phyloP scores from a whole-genome alignment of 129 eudicot species.

The Escallonia herrerae region DNA sequence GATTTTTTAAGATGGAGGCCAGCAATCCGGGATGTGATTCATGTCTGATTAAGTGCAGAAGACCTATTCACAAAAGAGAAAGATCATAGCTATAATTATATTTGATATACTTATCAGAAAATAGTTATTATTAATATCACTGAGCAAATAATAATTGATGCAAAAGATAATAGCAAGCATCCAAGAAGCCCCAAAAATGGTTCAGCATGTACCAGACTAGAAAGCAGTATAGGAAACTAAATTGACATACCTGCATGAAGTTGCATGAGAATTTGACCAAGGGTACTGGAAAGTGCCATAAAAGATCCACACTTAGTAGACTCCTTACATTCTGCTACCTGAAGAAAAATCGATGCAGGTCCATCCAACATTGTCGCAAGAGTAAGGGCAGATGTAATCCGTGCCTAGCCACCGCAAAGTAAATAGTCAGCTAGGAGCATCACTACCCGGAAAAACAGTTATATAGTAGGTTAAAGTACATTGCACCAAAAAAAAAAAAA shows the following conservation, averaged over 20 bases:
- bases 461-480: too few species aligned
- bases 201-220: background rate
- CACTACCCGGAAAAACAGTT: too few species aligned
- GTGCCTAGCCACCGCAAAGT: conserved; percentile 39
- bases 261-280: conserved; percentile 96
- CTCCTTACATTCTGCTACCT: conserved; percentile 87
- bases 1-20: conserved; percentile 68
- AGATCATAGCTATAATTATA: background rate
- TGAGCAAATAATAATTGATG: background rate
- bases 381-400: conserved; percentile 78
- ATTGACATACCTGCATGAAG: conserved; percentile 67
- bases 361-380: conserved; percentile 79
- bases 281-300: conserved; percentile 78
- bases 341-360: conserved; percentile 73
- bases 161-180: background rate
- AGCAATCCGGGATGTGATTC: conserved; percentile 70
- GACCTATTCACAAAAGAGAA: conserved; percentile 41
- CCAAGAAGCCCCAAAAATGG: background rate
- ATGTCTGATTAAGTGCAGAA: conserved; percentile 58
- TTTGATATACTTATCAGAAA: too few species aligned
- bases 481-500: too few species aligned
- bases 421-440: conserved; percentile 4
- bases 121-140: too few species aligned
- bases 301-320: conserved; percentile 71
- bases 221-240: background rate